Base-by-base conservation (phyloP, 495 filamentous ascomycete genomes). In the Aspergillus diversus region DNA sequence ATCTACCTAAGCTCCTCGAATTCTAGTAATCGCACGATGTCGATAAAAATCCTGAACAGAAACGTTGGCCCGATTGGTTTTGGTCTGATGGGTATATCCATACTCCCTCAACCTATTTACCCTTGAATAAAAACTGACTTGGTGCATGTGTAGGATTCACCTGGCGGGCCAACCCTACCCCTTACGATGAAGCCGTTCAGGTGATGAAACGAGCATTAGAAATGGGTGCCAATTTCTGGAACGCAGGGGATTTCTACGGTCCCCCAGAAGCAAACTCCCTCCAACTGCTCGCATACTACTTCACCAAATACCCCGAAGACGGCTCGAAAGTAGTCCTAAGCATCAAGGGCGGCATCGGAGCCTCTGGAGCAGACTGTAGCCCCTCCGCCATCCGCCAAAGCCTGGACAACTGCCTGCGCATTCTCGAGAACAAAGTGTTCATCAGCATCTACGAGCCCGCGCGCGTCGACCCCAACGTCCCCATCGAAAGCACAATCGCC, bases 371-470 rank as follows among this genome's bases (percentile, higher is more conserved):
- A 1, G 57, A 59, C 34, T 46, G 9, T 0, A 51, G 46, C 17
- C 57, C 57, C 0, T n/a, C 50, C n/a, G 51, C 50, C 32, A 59
- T 47, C 2, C 57, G 57, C 2, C 11, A 47, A 2, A 39, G 27
- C 34, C 72, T 92, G 43, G 86, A 91, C 57, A 79, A 80, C 65
- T 79, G 73, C 49, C 67, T 90, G 46, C 71, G 71, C 35, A 69
- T 83, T 35, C 78, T 92, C 15, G 83, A 84, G 32, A 87, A 86
- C 3, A 86, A 83, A 63, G 91, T 90, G 77, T 86, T 82, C 61
- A 75, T 93, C 47, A 89, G 92, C 68, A 80, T 92, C 33, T 93
- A 90, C 63, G 87, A 90, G 69, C 84, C 73, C 57, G 89, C 85
- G 16, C 78, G 91, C 2, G 77, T 88, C 9, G 90, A 92, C 66